Evolutionary conservation across 202 grass and related monocot species (phyloP).

Genomic region (Digitaria exilis): DNA sequence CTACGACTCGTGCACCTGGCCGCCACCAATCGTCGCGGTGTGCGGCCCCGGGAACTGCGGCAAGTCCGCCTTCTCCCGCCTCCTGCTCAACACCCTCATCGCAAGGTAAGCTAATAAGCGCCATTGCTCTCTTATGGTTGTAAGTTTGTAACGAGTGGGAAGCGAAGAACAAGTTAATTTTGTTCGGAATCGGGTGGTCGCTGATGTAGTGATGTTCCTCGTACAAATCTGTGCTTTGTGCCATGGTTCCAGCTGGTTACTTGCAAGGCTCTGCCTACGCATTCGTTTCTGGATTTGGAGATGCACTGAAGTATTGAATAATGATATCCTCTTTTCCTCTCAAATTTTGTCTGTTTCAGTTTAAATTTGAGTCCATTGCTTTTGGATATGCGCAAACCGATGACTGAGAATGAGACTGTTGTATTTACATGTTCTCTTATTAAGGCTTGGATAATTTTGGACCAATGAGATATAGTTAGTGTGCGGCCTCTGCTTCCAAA

Average conservation of each 20-base stretch:
- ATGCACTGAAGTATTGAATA: not conserved
- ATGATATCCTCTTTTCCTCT: too few species aligned
- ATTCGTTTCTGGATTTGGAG: not conserved
- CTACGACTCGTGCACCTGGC: slow-evolving; percentile 67
- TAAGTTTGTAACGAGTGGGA: not conserved
- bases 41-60: slow-evolving; percentile 74
- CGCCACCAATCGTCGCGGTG: slow-evolving; percentile 62
- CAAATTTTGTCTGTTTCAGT: too few species aligned
- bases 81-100: slow-evolving; percentile 71
- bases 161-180: not conserved
- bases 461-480: not conserved
- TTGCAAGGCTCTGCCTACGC: not conserved
- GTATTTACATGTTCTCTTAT: not conserved
- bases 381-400: too few species aligned
- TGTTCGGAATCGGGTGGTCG: not conserved
- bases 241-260: not conserved
- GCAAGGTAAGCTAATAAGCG: slow-evolving; percentile 38
- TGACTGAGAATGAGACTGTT: not conserved
- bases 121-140: not conserved
- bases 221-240: not conserved
- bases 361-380: too few species aligned
- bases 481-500: not conserved
- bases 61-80: slow-evolving; percentile 70
- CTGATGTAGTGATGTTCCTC: not conserved
- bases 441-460: not conserved